These are phyloP conservation scores for Aspergillus biplanus DNA, from an alignment of 495 filamentous ascomycete genomes.

Conservation along the genomic window DNA sequence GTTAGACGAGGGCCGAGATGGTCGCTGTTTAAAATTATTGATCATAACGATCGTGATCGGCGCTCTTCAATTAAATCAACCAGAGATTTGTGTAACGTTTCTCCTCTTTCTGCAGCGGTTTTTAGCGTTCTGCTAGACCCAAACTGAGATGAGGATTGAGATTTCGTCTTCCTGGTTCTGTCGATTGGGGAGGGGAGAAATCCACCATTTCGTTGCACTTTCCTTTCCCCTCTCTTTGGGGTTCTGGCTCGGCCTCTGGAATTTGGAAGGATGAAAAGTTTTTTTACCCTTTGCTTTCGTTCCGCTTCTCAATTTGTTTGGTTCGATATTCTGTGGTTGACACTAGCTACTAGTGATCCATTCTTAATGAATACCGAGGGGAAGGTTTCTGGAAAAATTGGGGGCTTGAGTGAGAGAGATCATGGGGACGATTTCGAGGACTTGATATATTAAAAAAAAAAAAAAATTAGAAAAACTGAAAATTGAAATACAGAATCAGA, in stretches of 20 bases:
- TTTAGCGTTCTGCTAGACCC: not conserved
- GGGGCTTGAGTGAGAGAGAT: not conserved
- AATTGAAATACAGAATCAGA: not conserved
- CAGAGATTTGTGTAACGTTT: slow-evolving; percentile 10
- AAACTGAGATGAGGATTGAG: not conserved
- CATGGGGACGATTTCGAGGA: too few relatives aligned
- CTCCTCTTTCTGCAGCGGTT: not conserved
- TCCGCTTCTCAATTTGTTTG: not conserved
- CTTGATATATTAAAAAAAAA: not conserved
- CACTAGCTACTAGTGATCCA: slow-evolving; percentile 1
- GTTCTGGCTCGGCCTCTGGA: not conserved
- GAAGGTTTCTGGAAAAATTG: slow-evolving; percentile 5
- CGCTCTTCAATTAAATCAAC: slow-evolving; percentile 40
- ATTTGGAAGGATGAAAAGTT: too few relatives aligned
- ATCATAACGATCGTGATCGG: slow-evolving; percentile 26
- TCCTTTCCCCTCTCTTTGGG: not conserved
- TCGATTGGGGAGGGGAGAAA: not conserved
- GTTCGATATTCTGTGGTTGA: not conserved
- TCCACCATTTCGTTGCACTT: not conserved
- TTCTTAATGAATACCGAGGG: not conserved
- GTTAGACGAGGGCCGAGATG: not conserved
- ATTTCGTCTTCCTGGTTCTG: not conserved
- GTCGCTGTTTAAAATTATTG: not conserved
- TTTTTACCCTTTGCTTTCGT: too few relatives aligned
- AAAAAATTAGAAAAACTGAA: not conserved